A percentile compares a stretch with the other conserved stretches of the same genome.
Conservation (phyloP, 805 yeast genomes). For the Schwanniomyces pseudopolymorphus region DNA sequence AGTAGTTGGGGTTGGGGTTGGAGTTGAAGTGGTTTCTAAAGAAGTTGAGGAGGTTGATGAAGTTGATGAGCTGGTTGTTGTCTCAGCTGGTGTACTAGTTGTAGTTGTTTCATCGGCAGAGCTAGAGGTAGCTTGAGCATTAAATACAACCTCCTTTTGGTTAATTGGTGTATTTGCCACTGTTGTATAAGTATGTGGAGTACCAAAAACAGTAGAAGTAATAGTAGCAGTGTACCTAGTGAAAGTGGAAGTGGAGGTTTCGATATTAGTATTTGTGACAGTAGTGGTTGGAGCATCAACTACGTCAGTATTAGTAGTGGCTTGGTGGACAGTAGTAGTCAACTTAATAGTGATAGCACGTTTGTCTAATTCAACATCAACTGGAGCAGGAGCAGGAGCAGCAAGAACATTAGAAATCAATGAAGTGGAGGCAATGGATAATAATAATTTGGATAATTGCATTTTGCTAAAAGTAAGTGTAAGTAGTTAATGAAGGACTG, state of each 20-base stretch:
- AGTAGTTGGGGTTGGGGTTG: conserved; percentile 6
- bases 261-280: conserved; percentile 23
- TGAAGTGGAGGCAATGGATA: conserved; percentile 17
- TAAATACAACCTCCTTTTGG: conserved; percentile 10
- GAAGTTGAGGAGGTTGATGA: conserved; percentile 9
- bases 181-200: conserved; percentile 35
- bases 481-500: conserved; percentile 17
- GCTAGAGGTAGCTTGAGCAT: conserved; percentile 6
- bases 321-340: conserved; percentile 34
- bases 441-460: conserved; percentile 26
- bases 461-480: conserved; percentile 10
- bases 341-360: conserved; percentile 29
- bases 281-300: conserved; percentile 32
- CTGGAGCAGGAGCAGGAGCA: conserved; percentile 10
- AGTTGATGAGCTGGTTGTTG: conserved; percentile 10
- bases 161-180: conserved; percentile 31
- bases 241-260: conserved; percentile 35
- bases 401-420: conserved; percentile 16
- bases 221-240: conserved; percentile 45
- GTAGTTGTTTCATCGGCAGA: conserved; percentile 3
- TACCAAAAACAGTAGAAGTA: conserved; percentile 42
- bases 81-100: conserved; percentile 7
- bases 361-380: conserved; percentile 15
- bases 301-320: conserved; percentile 31
- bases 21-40: conserved; percentile 12